Percentiles rank a stretch among this genome's conserved stretches.
Conservation (phyloP, 2,329 filamentous ascomycete genomes). For the Lecanosticta acicola region DNA sequence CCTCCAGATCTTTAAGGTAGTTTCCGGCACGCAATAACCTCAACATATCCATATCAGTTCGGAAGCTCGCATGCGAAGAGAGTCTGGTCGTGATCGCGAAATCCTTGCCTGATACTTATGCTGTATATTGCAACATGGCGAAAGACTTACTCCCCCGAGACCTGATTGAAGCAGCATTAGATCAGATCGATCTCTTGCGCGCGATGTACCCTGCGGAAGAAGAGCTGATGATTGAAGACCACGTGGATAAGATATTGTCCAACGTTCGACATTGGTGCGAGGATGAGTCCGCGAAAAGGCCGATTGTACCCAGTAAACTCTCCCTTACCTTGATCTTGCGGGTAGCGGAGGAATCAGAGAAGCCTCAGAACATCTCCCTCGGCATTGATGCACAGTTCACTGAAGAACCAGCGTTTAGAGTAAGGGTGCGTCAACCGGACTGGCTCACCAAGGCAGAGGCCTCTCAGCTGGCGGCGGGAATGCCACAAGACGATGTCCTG, state of each 20-base stretch:
- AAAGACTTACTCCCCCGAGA: slow-evolving; percentile 1
- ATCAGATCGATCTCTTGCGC: slow-evolving; percentile 44
- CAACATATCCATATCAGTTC: no score
- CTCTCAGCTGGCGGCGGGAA: slow-evolving; percentile 34
- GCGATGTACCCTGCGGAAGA: slow-evolving; percentile 47
- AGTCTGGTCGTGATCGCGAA: no score
- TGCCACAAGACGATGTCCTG: slow-evolving; percentile 44
- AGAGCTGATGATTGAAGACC: slow-evolving; percentile 27
- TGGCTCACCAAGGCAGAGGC: slow-evolving; percentile 51
- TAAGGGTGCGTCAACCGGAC: slow-evolving; percentile 39
- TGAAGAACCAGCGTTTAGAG: slow-evolving; percentile 22
- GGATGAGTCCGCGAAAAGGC: not conserved
- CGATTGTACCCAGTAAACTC: not conserved
- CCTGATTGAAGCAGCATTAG: slow-evolving; percentile 13
- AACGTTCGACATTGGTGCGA: not conserved
- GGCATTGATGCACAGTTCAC: slow-evolving; percentile 3
- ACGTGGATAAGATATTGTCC: slow-evolving; percentile 6
- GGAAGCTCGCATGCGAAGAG: no score
- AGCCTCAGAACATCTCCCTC: not conserved
- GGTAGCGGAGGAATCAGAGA: not conserved
- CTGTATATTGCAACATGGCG: not conserved
- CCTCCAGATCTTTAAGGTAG: no score
- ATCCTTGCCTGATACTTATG: no score
- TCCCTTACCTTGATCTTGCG: not conserved
- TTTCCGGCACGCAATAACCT: no score